phyloP scores from a whole-genome alignment of 1,139 yeast genomes.

The Saccharomyces hybrid region DNA sequence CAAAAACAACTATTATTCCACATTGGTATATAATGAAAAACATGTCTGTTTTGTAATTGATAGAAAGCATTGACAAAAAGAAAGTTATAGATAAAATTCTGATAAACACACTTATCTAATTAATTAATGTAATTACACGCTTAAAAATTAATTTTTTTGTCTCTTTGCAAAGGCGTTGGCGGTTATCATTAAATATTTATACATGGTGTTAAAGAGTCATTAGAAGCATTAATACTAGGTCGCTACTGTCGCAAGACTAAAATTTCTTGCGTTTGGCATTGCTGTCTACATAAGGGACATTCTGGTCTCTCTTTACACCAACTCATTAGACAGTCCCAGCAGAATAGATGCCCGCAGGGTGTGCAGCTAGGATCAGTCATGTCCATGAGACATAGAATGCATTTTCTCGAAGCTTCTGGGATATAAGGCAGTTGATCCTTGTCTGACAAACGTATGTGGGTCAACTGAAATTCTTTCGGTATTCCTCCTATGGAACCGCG shows the following conservation, averaged over 20 bases:
- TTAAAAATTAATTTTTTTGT: not conserved
- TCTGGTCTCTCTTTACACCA: conserved; percentile 87
- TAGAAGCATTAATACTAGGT: not conserved
- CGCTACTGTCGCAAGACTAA: conserved; percentile 47
- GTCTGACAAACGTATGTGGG: conserved; percentile 49
- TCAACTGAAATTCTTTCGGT: conserved; percentile 9
- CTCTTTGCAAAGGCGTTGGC: not conserved
- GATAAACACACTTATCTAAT: conserved; percentile 5
- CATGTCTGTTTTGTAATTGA: not conserved
- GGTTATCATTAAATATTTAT: not conserved
- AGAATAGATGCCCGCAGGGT: conserved; percentile 85
- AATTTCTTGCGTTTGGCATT: conserved; percentile 64
- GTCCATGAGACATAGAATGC: conserved; percentile 74
- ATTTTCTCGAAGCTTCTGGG: conserved; percentile 60
- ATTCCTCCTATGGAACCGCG: conserved; percentile 7
- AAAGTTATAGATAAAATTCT: not conserved
- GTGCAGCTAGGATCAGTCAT: conserved; percentile 83
- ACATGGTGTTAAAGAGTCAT: not conserved
- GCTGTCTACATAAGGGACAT: conserved; percentile 85
- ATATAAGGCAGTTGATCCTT: conserved; percentile 55
- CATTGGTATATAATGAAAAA: conserved; percentile 32
- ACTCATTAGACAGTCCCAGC: conserved; percentile 85
- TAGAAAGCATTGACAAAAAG: not conserved
- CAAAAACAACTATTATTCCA: conserved; percentile 43
- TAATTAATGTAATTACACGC: conserved; percentile 1